These are phyloP conservation scores for Pulveroboletus ravenelii DNA, from an alignment of 768 basidiomycete species.

Conservation along the genomic window DNA sequence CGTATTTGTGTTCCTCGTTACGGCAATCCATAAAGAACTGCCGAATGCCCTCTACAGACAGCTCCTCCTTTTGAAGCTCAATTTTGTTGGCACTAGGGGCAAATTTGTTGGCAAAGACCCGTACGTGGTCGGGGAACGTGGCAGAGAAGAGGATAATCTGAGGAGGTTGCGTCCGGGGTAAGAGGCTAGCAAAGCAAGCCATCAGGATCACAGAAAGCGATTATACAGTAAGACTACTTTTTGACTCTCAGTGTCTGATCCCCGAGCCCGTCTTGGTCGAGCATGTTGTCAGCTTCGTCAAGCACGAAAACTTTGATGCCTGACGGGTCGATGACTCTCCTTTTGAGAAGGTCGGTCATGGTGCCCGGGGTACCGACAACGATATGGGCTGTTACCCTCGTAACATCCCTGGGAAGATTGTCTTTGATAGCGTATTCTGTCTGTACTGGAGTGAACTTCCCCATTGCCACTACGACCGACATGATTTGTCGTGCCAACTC, in stretches of 20 bases:
- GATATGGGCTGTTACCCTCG: constrained; percentile 77
- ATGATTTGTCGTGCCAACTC: constrained; percentile 98
- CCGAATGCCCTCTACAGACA: constrained; percentile 89
- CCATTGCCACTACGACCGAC: constrained; percentile 90
- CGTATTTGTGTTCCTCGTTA: constrained; percentile 90
- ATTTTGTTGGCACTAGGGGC: constrained; percentile 96
- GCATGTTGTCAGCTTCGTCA: constrained; percentile 99
- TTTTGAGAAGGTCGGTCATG: constrained; percentile 79
- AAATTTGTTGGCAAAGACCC: constrained; percentile 86
- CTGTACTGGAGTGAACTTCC: constrained; percentile 89
- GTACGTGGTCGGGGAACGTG: constrained; percentile 93
- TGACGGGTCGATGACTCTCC: constrained; percentile 71
- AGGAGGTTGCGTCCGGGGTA: constrained; percentile 48
- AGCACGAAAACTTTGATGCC: constrained; percentile 90
- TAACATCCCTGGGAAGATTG: constrained; percentile 60
- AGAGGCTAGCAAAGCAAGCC: constrained; percentile 40
- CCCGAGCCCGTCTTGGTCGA: constrained; percentile 89
- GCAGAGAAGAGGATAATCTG: constrained; percentile 98
- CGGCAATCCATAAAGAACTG: constrained; percentile 98
- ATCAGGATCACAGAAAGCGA: constrained; percentile 12
- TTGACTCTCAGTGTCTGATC: constrained; percentile 93
- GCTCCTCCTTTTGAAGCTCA: constrained; percentile 87
- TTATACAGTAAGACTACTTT: constrained; percentile 53
- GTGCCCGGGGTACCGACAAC: constrained; percentile 97
- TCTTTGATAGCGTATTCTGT: constrained; percentile 97